phyloP scores from a whole-genome alignment of 805 yeast species.

The Ogataea trehalophila region DNA sequence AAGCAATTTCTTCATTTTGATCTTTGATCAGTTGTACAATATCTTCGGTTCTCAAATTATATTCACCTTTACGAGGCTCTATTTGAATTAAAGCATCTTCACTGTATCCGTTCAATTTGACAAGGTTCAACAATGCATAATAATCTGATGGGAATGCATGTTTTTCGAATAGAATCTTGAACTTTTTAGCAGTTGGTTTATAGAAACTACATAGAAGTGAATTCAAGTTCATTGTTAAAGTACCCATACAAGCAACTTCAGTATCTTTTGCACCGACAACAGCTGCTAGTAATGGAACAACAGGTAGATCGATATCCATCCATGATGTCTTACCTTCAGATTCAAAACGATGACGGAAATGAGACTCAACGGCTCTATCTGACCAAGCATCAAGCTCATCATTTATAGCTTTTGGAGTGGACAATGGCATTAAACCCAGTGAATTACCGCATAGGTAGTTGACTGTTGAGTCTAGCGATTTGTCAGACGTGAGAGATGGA shows the following conservation, averaged over 20 bases:
- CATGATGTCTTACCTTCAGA: constrained; percentile 54
- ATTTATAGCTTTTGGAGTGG: constrained; percentile 50
- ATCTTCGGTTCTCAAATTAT: constrained; percentile 55
- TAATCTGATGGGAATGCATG: constrained; percentile 91
- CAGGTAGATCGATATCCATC: constrained; percentile 81
- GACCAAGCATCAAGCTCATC: constrained; percentile 82
- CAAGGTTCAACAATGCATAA: constrained; percentile 78
- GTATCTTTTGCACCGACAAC: constrained; percentile 67
- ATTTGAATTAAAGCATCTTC: constrained; percentile 60
- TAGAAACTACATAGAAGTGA: constrained; percentile 70
- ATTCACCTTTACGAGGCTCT: constrained; percentile 54
- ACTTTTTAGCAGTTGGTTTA: constrained; percentile 51
- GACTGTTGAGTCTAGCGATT: constrained; percentile 21
- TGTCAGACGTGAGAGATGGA: constrained; percentile 7
- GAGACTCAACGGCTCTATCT: constrained; percentile 76
- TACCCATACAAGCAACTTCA: constrained; percentile 89
- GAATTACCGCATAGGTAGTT: constrained; percentile 88
- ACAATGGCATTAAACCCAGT: constrained; percentile 82
- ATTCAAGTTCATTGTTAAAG: constrained; percentile 79
- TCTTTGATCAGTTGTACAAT: constrained; percentile 53
- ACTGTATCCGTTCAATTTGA: constrained; percentile 49
- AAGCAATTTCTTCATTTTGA: constrained; percentile 57
- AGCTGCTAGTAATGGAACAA: constrained; percentile 61
- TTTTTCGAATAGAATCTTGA: constrained; percentile 76
- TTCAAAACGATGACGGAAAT: constrained; percentile 60